Conservation (phyloP, 1,284 basidiomycete species). For the Cystobasidium pallidum region DNA sequence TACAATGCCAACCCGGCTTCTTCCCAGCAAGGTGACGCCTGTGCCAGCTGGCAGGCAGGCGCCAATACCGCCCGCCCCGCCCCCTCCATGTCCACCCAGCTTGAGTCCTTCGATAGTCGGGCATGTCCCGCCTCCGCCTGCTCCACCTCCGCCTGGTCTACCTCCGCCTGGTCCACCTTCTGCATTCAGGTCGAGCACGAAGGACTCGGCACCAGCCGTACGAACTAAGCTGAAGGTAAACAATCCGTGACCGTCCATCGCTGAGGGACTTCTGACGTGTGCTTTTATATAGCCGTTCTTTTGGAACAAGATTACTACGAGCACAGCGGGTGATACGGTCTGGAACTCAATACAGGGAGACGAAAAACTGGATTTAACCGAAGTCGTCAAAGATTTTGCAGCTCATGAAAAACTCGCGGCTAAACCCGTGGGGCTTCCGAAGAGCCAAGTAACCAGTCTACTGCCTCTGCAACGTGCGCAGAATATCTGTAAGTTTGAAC, state of each 20-base stretch:
- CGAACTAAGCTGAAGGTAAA: constrained; percentile 65
- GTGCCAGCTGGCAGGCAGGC: neutral
- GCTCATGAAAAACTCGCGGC: constrained; percentile 29
- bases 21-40: neutral
- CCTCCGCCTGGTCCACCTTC: too few relatives aligned
- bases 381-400: constrained; percentile 62
- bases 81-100: constrained; percentile 55
- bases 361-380: constrained; percentile 63
- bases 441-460: constrained; percentile 69
- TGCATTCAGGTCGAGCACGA: constrained; percentile 51
- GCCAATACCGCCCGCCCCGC: constrained; percentile 13
- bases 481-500: constrained; percentile 65
- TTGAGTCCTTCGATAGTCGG: too few relatives aligned
- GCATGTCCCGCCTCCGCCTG: too few relatives aligned
- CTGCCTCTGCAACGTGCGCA: constrained; percentile 81
- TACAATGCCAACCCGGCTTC: neutral
- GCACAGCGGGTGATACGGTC: constrained; percentile 63
- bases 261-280: neutral
- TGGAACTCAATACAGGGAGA: constrained; percentile 67
- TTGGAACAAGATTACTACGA: constrained; percentile 75
- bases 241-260: too few relatives aligned
- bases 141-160: constrained; percentile 8
- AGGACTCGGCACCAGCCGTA: constrained; percentile 43
- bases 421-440: neutral
- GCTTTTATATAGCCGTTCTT: constrained; percentile 70